Evolutionary conservation across 2,329 filamentous ascomycete genomes (phyloP).

Genomic region (Phialocephala subalpina): DNA sequence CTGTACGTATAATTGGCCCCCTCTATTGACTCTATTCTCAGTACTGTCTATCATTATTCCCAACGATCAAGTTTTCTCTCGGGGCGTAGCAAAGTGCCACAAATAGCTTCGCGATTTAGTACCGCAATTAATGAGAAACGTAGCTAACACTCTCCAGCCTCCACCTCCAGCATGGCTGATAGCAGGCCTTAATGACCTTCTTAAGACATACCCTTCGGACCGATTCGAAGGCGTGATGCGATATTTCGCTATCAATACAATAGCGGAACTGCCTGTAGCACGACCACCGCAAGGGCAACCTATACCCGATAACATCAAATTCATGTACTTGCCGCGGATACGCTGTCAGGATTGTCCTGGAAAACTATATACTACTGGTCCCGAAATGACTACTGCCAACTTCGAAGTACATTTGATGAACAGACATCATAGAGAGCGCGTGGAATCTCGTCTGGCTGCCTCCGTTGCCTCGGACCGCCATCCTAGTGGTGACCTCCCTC

Average conservation of each 20-base stretch:
- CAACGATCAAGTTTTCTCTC: conserved; percentile 28
- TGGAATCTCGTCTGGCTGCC: conserved; percentile 52
- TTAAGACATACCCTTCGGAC: conserved; percentile 77
- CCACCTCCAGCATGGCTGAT: conserved; percentile 87
- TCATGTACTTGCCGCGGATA: conserved; percentile 88
- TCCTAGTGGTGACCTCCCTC: too few species aligned
- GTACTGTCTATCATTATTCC: too few species aligned
- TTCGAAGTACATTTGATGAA: conserved; percentile 95
- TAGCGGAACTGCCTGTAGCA: conserved; percentile 71
- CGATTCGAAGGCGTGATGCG: conserved; percentile 92
- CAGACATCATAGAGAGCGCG: conserved; percentile 77
- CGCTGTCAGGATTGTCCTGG: conserved; percentile 91
- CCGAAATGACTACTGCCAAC: conserved; percentile 83
- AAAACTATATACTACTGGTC: conserved; percentile 92
- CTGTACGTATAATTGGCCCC: conserved; percentile 69
- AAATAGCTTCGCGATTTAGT: background rate
- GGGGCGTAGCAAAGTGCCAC: conserved; percentile 16
- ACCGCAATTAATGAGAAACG: conserved; percentile 22
- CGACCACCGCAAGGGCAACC: conserved; percentile 55
- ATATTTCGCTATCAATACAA: conserved; percentile 80
- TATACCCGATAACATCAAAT: conserved; percentile 71
- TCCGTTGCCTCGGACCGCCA: too few species aligned
- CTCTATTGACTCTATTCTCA: conserved; percentile 32
- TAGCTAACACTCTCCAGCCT: conserved; percentile 62
- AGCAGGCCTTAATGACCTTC: conserved; percentile 75